Percentiles rank a stretch among this genome's conserved stretches.
phyloP scores from a whole-genome alignment of 2,329 filamentous ascomycete genomes.

The Fusarium siculi region DNA sequence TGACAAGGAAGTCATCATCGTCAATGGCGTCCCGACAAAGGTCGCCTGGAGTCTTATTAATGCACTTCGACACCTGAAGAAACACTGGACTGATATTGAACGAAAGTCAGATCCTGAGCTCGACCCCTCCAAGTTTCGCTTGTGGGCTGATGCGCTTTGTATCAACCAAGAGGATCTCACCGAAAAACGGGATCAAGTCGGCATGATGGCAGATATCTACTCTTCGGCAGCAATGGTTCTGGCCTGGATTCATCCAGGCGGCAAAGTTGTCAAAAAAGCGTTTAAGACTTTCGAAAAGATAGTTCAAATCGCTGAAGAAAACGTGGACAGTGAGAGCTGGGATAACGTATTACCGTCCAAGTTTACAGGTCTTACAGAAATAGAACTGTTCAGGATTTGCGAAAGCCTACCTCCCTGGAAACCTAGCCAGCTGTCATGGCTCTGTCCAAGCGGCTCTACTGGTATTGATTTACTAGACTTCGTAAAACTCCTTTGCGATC shows the following conservation, averaged over 20 bases:
- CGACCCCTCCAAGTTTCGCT: background rate
- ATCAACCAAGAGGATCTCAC: background rate
- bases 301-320: too few species aligned
- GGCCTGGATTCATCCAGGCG: background rate
- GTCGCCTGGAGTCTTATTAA: background rate
- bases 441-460: too few species aligned
- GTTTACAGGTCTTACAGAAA: too few species aligned
- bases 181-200: background rate
- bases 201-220: background rate
- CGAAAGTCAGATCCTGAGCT: rapidly evolving
- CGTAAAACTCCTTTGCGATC: too few species aligned
- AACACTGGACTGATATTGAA: background rate
- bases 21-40: background rate
- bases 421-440: too few species aligned
- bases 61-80: background rate
- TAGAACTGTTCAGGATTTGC: too few species aligned
- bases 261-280: background rate
- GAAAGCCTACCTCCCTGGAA: too few species aligned
- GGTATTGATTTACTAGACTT: too few species aligned
- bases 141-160: background rate
- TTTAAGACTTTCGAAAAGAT: background rate
- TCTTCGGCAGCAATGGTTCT: background rate
- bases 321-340: too few species aligned
- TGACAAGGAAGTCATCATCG: background rate
- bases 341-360: too few species aligned